Base-by-base conservation (phyloP, 2,329 filamentous ascomycete genomes). In the Myriosclerotinia duriaeana region DNA sequence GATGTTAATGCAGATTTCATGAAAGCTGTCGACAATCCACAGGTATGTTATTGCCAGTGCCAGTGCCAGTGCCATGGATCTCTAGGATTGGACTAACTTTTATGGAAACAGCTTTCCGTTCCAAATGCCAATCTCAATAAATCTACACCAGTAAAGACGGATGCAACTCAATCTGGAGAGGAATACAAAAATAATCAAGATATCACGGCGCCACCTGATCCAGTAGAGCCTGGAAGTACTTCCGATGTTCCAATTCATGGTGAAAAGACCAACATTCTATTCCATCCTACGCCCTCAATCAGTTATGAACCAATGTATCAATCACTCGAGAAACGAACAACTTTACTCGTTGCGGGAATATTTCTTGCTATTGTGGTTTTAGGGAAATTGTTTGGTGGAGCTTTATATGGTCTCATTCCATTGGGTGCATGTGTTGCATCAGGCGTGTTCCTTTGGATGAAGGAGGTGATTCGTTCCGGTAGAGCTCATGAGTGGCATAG, bases 171-270 rank as follows among this genome's bases (percentile, higher is more conserved):
- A 76, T 87, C 88, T 0, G 86, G 89, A 38, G 84, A 89, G 68
- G 91, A 96, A 70, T 97, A 98, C 78, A 91, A 90, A 70, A 76
- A 89, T 66, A 91, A 88, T 12, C 94, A 97, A 78, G 94, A 98
- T 78, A 83, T 96, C 66, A 96, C 92, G 0, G 91, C 94, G 0
- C 94, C 94, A 2, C 94, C 94, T 1, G 93, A 96, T 71, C 94
- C 94, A 0, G 82, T 97, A 26, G 88, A 89, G 20, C 84, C 89
- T 66, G 92, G 92, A 34, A 87, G 89, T 44, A 98, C 94, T 0
- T 93, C 92, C 36, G 95, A 98, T 78, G 93, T 98, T 1, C 95
- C 95, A 3, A 96, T 98, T 67, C 91, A 93, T 75, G 94, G 93
- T 74, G 94, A 98, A 76, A 97, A 95, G 84, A 98, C 95, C 4